Base-by-base conservation (phyloP, 306 rosid genomes). In the Delonix regia region DNA sequence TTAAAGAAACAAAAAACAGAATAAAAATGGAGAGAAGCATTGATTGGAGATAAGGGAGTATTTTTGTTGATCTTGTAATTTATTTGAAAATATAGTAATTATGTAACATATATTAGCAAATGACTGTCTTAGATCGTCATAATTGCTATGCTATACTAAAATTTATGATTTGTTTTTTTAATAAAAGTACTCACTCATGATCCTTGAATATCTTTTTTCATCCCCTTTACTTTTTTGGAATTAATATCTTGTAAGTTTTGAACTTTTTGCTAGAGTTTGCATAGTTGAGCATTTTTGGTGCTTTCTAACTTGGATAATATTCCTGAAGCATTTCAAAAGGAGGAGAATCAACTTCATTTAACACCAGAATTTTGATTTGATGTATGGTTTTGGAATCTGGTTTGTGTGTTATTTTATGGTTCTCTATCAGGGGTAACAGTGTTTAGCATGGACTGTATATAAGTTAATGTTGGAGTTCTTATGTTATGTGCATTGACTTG, bases 261-360 rank as follows among this genome's bases (percentile, higher is more conserved):
- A 5, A 38, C 34, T 77, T 68, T 57, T 30, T 51, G 51, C 27
- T 28, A 16, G 24, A 53, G 2, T 30, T 71, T 16, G 49, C 28
- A 30, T 52, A 13, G 1, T 57, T 6, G 61, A 60, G 53, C 62
- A 61, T 22, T 44, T 41, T n/a, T 21, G n/a, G 19, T 5, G 36
- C 55, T 41, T 39, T 65, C 25, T 38, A 19, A 33, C 70, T 73
- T 79, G 64, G 1, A 22, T 19, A 2, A 45, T 44, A 49, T 28
- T 76, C 60, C 24, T 57, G 30, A 45, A 74, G 49, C 16, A n/a
- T 76, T 75, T 65, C 51, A 36, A 15, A 72, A 21, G 63, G 69
- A 53, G 69, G 52, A 47, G 39, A 51, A 15, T 51, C 24, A 69
- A 70, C 44, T 47, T 81, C 25, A 27, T 6, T 74, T 82, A 14